Evolutionary conservation across 176 grass and related monocot genomes (phyloP).

Genomic region (Luzula sylvatica): DNA sequence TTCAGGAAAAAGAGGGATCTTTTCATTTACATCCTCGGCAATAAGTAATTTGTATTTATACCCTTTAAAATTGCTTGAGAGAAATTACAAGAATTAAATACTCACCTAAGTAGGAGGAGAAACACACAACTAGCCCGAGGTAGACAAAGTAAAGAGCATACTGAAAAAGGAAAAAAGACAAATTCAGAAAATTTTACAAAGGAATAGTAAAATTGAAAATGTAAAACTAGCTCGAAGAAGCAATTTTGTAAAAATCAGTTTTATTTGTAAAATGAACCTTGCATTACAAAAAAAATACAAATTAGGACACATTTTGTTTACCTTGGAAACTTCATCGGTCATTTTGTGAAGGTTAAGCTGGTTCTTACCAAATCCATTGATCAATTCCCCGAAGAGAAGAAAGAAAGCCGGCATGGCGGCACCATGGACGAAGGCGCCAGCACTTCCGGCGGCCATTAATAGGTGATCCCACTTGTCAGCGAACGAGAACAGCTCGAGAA

Average conservation of each 20-base stretch:
- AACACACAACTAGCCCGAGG: conserved; percentile 79
- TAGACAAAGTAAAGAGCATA: conserved; percentile 91
- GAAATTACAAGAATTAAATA: neutral
- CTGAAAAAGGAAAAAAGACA: conserved; percentile 24
- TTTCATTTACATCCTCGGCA: too few species aligned
- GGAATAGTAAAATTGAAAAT: neutral
- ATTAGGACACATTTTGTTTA: neutral
- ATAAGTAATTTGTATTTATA: too few species aligned
- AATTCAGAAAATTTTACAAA: neutral
- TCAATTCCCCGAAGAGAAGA: conserved; percentile 78
- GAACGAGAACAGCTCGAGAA: conserved; percentile 75
- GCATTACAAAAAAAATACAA: too few species aligned
- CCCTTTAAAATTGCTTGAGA: too few species aligned
- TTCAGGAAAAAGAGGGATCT: too few species aligned
- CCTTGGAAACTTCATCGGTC: conserved; percentile 86
- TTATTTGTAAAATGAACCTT: too few species aligned
- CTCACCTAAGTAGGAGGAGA: conserved; percentile 81
- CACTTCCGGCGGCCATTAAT: conserved; percentile 66
- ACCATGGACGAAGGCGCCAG: conserved; percentile 69
- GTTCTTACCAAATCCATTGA: conserved; percentile 97
- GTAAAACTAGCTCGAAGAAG: neutral
- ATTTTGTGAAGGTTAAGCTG: conserved; percentile 55
- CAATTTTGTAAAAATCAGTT: too few species aligned
- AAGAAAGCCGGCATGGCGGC: conserved; percentile 89
- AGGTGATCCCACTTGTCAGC: conserved; percentile 63